Percentiles rank a stretch among this genome's conserved stretches.
These are phyloP conservation scores for Primulina tabacum DNA, from an alignment of 257 asterid species.

Conservation along the genomic window DNA sequence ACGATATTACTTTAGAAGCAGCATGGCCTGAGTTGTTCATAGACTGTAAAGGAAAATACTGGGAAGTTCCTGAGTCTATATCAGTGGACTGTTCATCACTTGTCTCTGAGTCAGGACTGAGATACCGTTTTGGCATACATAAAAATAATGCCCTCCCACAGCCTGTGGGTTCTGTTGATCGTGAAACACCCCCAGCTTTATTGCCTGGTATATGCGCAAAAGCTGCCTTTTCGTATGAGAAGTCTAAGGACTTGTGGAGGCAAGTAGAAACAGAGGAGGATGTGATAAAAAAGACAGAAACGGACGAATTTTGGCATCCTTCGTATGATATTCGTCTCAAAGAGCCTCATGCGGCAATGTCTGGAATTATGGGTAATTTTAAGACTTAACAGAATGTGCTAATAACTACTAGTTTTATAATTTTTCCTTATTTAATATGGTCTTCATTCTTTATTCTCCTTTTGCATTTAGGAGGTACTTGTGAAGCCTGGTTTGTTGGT, in stretches of 20 bases:
- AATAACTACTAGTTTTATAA: neutral
- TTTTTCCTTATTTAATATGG: neutral
- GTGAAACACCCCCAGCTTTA: conserved; percentile 55
- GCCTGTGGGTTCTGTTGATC: conserved; percentile 36
- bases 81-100: conserved; percentile 81
- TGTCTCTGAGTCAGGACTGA: conserved; percentile 69
- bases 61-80: conserved; percentile 92
- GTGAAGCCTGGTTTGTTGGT: conserved; percentile 64
- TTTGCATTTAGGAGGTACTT: conserved; percentile 54
- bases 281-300: conserved; percentile 34
- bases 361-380: conserved; percentile 82
- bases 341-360: conserved; percentile 83
- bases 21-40: conserved; percentile 89
- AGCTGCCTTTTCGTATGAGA: conserved; percentile 82
- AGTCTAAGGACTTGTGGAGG: conserved; percentile 77
- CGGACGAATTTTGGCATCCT: conserved; percentile 38
- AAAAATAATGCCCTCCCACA: conserved; percentile 60
- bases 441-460: conserved; percentile 12
- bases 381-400: conserved; percentile 3
- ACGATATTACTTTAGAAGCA: conserved; percentile 79
- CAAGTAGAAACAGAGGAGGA: conserved; percentile 52
- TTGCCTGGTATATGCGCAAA: conserved; percentile 79
- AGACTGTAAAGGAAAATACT: conserved; percentile 75
- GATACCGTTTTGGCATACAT: conserved; percentile 82
- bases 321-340: conserved; percentile 76